Base-by-base conservation (phyloP, 441 rosid species). In the Pelargonium fulgidum region DNA sequence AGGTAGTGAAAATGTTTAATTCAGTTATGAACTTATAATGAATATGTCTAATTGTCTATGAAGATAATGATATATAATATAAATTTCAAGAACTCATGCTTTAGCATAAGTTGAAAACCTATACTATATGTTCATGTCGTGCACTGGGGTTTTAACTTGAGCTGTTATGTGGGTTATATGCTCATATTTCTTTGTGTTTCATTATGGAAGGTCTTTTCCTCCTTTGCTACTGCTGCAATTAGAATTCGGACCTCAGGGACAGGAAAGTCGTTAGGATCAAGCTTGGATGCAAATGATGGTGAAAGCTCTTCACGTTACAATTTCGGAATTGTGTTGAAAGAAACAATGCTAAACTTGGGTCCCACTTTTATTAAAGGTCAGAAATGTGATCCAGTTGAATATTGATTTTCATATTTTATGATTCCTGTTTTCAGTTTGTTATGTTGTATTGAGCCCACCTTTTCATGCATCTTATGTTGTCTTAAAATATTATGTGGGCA, bases 321-420 rank as follows among this genome's bases (percentile, higher is more conserved):
- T 69, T 85, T 89, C 82, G 97, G 98, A 67, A 77, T 85, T 78
- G 84, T 86, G 33, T 76, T 93, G 80, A 93, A 93, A 83, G 92
- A 89, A 81, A 87, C 95, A 65, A 77, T 91, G 92, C 82, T 93
- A 64, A 77, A 82, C 80, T 72, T 93, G 79, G 98, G 98, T 13
- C 98, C 98, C 64, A 93, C 98, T 71, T 93, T 93, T 80, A 86
- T 93, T 77, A 93, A 93, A 88, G 98, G 98, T 93, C 56, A 74
- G 81, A 62, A 70, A 56, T 65, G 62, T 70, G 7, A 70, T 73
- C 17, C 66, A 22, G 42, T 69, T 65, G 65, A 69, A 70, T 47
- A 75, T 33, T 68, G 63, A 58, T 73, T 62, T 54, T 65, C 16
- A 59, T 56, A 61, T 20, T 1, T 62, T 62, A 45, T 26, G 12